Base-by-base conservation (phyloP, 202 grass and related monocot species). In the Elaeis oleifera region DNA sequence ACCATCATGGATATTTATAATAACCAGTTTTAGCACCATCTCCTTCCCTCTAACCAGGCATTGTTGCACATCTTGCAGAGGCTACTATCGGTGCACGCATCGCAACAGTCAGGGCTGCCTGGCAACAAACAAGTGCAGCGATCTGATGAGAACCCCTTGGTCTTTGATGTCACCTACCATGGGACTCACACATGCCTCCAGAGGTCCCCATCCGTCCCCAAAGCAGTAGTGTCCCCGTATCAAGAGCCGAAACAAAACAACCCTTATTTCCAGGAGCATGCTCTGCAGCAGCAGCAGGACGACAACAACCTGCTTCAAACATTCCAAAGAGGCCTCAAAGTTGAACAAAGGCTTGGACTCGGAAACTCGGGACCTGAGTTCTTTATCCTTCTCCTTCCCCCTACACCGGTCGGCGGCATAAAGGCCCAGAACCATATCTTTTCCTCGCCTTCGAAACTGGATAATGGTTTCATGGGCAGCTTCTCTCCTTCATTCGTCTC, bases 401-500 rank as follows among this genome's bases (percentile, higher is more conserved):
- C 57, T 54, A 68, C 52, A 5, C 25, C 51, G 1, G 0, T 36
- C 52, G 0, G 21, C 1, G 24, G 21, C 49, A 60, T 60, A 14
- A 29, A 6, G 50, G 16, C 57, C 5, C 51, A 51, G 14, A 59
- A 64, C 24, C 22, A 26, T 1, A 2, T 27, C 26, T 44, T 61
- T 27, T 83, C 76, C 53, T 53, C 76, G 3, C 21, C 53, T 5
- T 27, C 63, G 18, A 21, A 52, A 6, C 17, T 22, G 18, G 69
- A 28, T 15, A 6, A 19, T 27, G 51, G 50, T 64, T 56, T 75
- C 11, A 53, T 51, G 23, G 57, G 29, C 7, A 39, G 68, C 57
- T 83, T 78, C 75, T 53, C 78, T 49, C 21, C 74, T 22, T 29
- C 54, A 23, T 81, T 86, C 63, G 19, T 59, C 5, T 69, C 79